Percentiles rank a stretch among this genome's conserved stretches.
phyloP scores from a whole-genome alignment of 371 early-diverging fungal species.

The Apophysomyces ossiformis region DNA sequence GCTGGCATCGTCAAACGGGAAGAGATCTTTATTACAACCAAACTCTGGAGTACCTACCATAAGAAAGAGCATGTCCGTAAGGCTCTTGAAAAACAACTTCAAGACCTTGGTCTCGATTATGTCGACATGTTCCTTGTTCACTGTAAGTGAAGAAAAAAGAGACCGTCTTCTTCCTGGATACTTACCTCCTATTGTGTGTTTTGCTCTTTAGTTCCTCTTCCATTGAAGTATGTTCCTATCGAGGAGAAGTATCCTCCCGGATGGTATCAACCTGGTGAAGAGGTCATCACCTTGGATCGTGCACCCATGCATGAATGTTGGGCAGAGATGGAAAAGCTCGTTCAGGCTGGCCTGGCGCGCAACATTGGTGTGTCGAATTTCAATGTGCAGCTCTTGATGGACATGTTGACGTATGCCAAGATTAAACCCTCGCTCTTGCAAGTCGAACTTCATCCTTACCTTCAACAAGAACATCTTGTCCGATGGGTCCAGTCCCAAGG shows the following conservation, averaged over 20 bases:
- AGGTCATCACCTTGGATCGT: slow-evolving; percentile 26
- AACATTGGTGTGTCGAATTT: slow-evolving; percentile 66
- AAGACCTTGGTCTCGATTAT: slow-evolving; percentile 65
- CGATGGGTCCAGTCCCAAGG: slow-evolving; percentile 48
- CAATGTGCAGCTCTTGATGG: slow-evolving; percentile 46
- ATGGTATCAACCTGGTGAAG: slow-evolving; percentile 32
- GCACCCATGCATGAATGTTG: slow-evolving; percentile 43
- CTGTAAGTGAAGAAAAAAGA: slow-evolving; percentile 25
- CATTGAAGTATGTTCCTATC: slow-evolving; percentile 33
- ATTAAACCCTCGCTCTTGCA: slow-evolving; percentile 59
- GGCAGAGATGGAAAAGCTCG: slow-evolving; percentile 36
- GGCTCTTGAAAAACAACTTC: slow-evolving; percentile 53
- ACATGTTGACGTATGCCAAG: slow-evolving; percentile 53
- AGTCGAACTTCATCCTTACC: slow-evolving; percentile 71
- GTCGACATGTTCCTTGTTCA: slow-evolving; percentile 72
- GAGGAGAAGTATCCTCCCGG: slow-evolving; percentile 30
- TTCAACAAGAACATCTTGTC: slow-evolving; percentile 59
- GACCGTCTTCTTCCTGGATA: neutral
- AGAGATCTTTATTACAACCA: slow-evolving; percentile 75
- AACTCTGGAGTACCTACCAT: slow-evolving; percentile 71
- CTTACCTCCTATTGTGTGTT: neutral
- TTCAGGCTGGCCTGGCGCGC: slow-evolving; percentile 28
- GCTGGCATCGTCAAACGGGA: slow-evolving; percentile 54
- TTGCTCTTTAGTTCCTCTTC: slow-evolving; percentile 27
- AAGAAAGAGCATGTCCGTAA: slow-evolving; percentile 54